Base-by-base conservation (phyloP, 495 filamentous ascomycete species). In the Penicillium fimorum region DNA sequence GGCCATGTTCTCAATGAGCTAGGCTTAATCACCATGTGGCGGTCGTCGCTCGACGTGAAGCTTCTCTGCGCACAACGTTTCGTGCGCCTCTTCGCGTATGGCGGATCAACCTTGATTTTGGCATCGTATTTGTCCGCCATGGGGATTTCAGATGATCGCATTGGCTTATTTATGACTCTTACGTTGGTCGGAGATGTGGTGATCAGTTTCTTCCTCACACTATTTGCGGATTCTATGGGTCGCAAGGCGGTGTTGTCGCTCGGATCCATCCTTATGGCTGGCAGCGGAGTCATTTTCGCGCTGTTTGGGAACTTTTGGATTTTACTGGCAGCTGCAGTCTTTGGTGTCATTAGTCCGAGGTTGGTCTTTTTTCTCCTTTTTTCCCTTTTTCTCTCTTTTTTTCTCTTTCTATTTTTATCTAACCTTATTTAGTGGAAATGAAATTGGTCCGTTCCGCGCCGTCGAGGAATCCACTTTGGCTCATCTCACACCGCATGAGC, bases 141-240 rank as follows among this genome's bases (percentile, higher is more conserved):
- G 20, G 77, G 76, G 11, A 82, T 86, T 58, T 79, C 87, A 0
- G 84, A 90, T 61, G 77, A 83, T n/a, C 76, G 76, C n/a, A 92
- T 89, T 42, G 91, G 91, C 15, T 76, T 92, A 5, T 94, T 96
- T 69, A 96, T 96, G 90, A 91, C 88, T 4, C 71, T 93, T 46
- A 96, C 91, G 0, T 72, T 95, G 50, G 71, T 89, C 17, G 91
- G 91, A 27, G 91, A 96, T 74, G 86, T 89, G 2, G 59, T 85
- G 25, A 86, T 95, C 54, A 90, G 89, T 49, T 84, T 91, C 18
- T 62, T 87, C 24, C 77, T 96, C 24, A 91, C 91, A 0, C 71
- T 91, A 3, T 82, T 88, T 53, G 90, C 90, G 3, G 90, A 95
- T 74, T 70, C 77, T 1, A 68, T 92, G 48, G 90, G 91, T 11